Base-by-base conservation (phyloP, 2,329 filamentous ascomycete species). In the Grosmannia clavigera region DNA sequence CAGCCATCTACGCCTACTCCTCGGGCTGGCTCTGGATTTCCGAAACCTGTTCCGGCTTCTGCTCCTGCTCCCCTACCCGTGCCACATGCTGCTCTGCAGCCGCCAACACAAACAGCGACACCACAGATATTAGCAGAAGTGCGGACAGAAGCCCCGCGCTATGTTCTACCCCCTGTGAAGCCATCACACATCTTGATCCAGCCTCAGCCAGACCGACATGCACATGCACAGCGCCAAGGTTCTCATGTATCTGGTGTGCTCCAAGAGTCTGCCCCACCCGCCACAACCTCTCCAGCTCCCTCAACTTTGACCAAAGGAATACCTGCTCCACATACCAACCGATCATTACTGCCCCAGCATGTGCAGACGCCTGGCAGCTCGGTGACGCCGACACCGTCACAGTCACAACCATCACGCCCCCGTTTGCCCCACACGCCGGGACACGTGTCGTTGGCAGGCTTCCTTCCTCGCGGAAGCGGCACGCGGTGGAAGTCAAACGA, bases 401-500 rank as follows among this genome's bases (percentile, higher is more conserved):
- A 62, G 2, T 25, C 57, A 2, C 63, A 62, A 27, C 63, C 64
- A 3, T 59, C 62, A 0, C 61, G 61, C 1, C 61, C 61, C 3
- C 11, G 27, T 4, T 43, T 59, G 2, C 63, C 62, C 0, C 63
- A 62, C 12, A 65, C 62, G 10, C 62, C 62, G 2, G 22, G 56
- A 2, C 63, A 62, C 7, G 22, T 29, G 2, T 25, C 40, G 7
- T 50, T 43, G 11, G 31, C 14, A 1, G 29, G 55, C 1, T 63
- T 65, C 14, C 48, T 65, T 12, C 64, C 66, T 25, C 62, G 62
- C 3, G 70, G 70, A 11, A 72, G 67, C 61, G 81, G 80, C 53
- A 86, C 83, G 0, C 80, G 79, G 66, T 86, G 83, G 83, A 80
- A 75, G 2, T 73, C 78, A 19, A 76, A 74, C 38, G 66, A 68